phyloP scores from a whole-genome alignment of 2,329 filamentous ascomycete species.

The Exophiala spinifera region DNA sequence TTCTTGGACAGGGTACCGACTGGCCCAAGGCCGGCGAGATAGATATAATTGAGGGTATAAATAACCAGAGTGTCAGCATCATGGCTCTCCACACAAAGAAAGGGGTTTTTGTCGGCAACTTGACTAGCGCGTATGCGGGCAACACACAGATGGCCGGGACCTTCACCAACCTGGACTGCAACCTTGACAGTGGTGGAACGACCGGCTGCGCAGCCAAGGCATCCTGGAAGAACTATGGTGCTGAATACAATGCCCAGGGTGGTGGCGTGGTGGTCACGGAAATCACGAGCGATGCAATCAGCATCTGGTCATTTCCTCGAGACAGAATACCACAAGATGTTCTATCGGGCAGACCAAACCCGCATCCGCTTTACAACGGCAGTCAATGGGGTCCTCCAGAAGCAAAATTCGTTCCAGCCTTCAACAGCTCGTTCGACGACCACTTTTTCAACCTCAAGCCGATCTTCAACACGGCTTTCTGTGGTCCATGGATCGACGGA shows the following conservation, averaged over 20 bases:
- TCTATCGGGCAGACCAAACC: conserved; percentile 37
- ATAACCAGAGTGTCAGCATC: conserved; percentile 39
- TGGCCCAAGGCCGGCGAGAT: conserved; percentile 49
- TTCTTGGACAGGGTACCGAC: conserved; percentile 32
- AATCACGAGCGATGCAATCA: conserved; percentile 45
- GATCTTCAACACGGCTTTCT: conserved; percentile 54
- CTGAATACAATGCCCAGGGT: conserved; percentile 48
- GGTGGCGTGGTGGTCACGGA: conserved; percentile 51
- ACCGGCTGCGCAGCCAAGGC: conserved; percentile 37
- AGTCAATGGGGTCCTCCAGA: conserved; percentile 46
- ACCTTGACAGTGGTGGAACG: conserved; percentile 31
- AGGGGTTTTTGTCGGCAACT: conserved; percentile 41
- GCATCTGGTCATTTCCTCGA: conserved; percentile 52
- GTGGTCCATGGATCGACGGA: conserved; percentile 54
- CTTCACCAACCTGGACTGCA: conserved; percentile 32
- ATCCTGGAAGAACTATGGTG: conserved; percentile 43
- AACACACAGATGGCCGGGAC: not conserved
- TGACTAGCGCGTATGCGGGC: conserved; percentile 33
- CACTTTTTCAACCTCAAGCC: conserved; percentile 43
- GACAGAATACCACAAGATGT: conserved; percentile 45
- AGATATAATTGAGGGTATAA: conserved; percentile 53
- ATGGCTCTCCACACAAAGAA: conserved; percentile 49
- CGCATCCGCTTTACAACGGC: not conserved
- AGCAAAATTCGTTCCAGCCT: conserved; percentile 40
- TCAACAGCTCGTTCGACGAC: conserved; percentile 38